phyloP scores from a whole-genome alignment of 2,329 filamentous ascomycete species.

The Fusarium sp. region DNA sequence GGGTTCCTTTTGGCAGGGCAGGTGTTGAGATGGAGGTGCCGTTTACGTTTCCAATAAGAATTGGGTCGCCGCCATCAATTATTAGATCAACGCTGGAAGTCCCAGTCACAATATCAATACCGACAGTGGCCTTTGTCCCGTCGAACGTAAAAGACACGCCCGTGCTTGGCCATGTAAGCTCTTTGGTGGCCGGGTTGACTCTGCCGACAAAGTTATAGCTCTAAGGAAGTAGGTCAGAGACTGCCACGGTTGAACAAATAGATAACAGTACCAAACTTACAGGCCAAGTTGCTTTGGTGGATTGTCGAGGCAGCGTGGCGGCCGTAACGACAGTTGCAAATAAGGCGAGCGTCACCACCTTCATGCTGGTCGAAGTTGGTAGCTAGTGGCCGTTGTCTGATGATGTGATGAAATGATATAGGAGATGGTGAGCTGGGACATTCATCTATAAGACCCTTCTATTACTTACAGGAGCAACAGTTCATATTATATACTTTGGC shows the following conservation, averaged over 20 bases:
- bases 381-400: not conserved
- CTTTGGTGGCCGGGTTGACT: conserved; percentile 54
- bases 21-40: conserved; percentile 16
- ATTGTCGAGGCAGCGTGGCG: not conserved
- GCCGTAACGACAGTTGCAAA: conserved; percentile 15
- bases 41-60: conserved; percentile 14
- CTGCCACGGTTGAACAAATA: too few relatives aligned
- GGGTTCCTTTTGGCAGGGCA: conserved; percentile 10
- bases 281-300: not conserved
- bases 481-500: not conserved
- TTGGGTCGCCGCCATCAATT: conserved; percentile 19
- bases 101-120: conserved; percentile 17
- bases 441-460: not conserved
- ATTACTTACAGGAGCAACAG: not conserved
- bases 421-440: not conserved
- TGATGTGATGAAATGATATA: not conserved
- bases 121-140: conserved; percentile 52
- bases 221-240: not conserved
- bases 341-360: not conserved
- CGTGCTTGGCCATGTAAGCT: conserved; percentile 57
- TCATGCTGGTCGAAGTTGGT: conserved; percentile 7
- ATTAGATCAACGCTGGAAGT: conserved; percentile 27
- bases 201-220: conserved; percentile 48
- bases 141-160: conserved; percentile 54
- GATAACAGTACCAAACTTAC: not conserved